Base-by-base conservation (phyloP, 2,329 filamentous ascomycete species). In the Juglanconis oblonga region DNA sequence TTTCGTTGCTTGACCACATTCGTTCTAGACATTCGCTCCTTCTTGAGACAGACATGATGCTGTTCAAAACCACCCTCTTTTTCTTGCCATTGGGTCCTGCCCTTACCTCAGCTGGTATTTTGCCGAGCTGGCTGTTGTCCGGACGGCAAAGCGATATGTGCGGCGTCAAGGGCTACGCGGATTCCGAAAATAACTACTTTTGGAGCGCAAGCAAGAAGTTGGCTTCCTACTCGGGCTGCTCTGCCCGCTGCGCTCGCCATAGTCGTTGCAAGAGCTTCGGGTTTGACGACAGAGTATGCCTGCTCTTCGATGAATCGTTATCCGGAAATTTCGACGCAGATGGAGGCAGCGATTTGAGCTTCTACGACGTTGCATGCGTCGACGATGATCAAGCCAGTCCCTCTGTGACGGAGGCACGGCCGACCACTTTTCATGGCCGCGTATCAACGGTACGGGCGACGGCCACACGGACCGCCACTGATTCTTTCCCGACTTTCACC, bases 251-350 rank as follows among this genome's bases (percentile, higher is more conserved):
- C 17, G 51, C 45, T 6, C 6, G 4, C 13, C 48, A 47, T 29
- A 32, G 24, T 9, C 57, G 51, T 24, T 59, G 57, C 35, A 31
- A 55, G 51, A 59, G 57, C 36, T 59, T 59, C n/a, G 57, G 51
- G 31, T 54, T 24, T 10, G 44, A 50, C 6, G 42, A 52, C 36
- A n/a, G 31, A 5, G 51, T 32, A 29, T 59, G 57, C 57, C 38
- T 59, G 57, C 45, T 59, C 5, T 59, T 55, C 33, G 45, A 59
- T 35, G 29, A 54, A 1, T 33, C 57, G 3, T 36, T 59, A 2
- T 7, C 29, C 1, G 57, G 48, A 2, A 59, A 59, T 32, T 59
- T 59, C 13, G 32, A 55, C n/a, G 44, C 33, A 10, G 33, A 55
- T 4, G 24, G 5, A 3, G 29, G 47, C 6, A 55, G 42, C 9